phyloP scores from a whole-genome alignment of 2,329 filamentous ascomycete genomes.

The Dothistroma pini region DNA sequence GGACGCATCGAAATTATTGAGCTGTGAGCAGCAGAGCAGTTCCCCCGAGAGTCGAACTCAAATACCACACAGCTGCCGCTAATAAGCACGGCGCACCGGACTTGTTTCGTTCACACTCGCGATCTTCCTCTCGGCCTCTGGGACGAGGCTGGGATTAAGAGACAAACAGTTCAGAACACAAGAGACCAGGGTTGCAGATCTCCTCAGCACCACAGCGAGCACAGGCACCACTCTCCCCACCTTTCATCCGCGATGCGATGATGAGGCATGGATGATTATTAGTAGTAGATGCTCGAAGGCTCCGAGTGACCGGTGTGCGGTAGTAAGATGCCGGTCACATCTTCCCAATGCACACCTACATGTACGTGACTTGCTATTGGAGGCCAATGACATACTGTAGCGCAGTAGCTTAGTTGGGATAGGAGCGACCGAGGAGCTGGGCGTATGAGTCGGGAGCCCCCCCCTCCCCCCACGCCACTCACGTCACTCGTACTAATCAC shows the following conservation, averaged over 20 bases:
- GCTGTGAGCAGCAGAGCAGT: too few species aligned
- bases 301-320: neutral
- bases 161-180: neutral
- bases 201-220: neutral
- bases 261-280: neutral
- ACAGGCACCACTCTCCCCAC: neutral
- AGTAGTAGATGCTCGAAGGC: neutral
- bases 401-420: neutral
- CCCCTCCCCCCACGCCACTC: too few species aligned
- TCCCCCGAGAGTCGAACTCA: neutral
- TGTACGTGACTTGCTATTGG: too few species aligned
- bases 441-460: neutral
- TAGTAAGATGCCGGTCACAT: neutral
- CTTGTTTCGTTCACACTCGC: too few species aligned
- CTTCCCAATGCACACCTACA: neutral
- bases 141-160: neutral
- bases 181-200: neutral
- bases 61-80: neutral
- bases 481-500: neutral
- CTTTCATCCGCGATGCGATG: neutral
- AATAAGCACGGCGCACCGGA: neutral
- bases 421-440: neutral
- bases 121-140: too few species aligned
- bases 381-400: neutral
- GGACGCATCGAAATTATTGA: neutral